These are phyloP conservation scores for Knoxdaviesia capensis DNA, from an alignment of 2,329 filamentous ascomycete species.

Conservation along the genomic window DNA sequence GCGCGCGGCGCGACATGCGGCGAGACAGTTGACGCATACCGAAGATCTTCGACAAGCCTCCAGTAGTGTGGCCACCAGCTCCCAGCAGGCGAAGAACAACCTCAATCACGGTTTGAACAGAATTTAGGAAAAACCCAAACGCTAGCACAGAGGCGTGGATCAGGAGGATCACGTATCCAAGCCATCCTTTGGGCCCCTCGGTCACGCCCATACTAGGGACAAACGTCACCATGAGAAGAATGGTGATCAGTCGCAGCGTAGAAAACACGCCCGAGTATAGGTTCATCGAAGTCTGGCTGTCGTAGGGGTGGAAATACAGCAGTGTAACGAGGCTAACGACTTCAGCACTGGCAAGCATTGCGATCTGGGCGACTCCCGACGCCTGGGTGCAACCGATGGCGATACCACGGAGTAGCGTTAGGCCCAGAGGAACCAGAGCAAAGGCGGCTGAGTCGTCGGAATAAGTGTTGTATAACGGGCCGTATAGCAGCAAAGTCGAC, in stretches of 20 bases:
- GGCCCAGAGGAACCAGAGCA: constrained; percentile 65
- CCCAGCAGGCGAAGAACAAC: constrained; percentile 67
- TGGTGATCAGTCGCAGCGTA: constrained; percentile 51
- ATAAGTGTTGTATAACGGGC: constrained; percentile 92
- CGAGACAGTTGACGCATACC: constrained; percentile 76
- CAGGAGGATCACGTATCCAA: constrained; percentile 77
- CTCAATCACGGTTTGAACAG: constrained; percentile 76
- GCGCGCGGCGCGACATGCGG: constrained; percentile 40
- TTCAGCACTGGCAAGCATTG: constrained; percentile 84
- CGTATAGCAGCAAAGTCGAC: constrained; percentile 72
- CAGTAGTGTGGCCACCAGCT: constrained; percentile 61
- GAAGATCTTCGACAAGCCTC: constrained; percentile 77
- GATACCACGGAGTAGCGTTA: constrained; percentile 72
- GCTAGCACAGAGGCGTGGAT: constrained; percentile 71
- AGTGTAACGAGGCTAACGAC: constrained; percentile 75
- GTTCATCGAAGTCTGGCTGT: constrained; percentile 90
- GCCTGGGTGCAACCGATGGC: constrained; percentile 85
- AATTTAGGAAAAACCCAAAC: constrained; percentile 85
- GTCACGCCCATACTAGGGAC: constrained; percentile 62
- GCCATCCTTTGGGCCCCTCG: constrained; percentile 74
- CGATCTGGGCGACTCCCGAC: constrained; percentile 81
- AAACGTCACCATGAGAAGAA: constrained; percentile 65
- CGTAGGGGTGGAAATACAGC: constrained; percentile 77
- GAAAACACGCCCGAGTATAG: constrained; percentile 80
- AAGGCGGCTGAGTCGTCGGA: constrained; percentile 84